Conservation (phyloP, 1,284 basidiomycete genomes). For the Neonothopanus nambi region DNA sequence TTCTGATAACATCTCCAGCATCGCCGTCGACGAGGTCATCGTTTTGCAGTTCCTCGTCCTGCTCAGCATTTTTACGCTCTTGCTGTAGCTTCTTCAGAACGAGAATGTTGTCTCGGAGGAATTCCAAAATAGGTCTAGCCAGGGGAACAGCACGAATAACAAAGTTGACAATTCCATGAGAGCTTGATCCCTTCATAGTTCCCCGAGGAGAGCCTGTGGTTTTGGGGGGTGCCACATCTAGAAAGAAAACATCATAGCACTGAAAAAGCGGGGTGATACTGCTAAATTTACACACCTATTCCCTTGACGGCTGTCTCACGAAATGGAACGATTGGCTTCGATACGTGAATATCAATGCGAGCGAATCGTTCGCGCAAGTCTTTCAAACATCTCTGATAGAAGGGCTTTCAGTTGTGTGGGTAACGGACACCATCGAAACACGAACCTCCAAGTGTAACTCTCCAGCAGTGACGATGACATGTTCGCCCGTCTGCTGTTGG, state of each 20-base stretch:
- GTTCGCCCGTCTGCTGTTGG: slow-evolving; percentile 96
- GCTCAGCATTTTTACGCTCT: slow-evolving; percentile 38
- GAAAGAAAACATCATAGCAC: slow-evolving; percentile 22
- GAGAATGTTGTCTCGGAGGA: slow-evolving; percentile 75
- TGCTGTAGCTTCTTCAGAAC: slow-evolving; percentile 56
- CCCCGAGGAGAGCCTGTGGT: slow-evolving; percentile 74
- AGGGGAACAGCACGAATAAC: slow-evolving; percentile 83
- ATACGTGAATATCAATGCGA: slow-evolving; percentile 88
- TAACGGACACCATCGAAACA: neutral
- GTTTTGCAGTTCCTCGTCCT: slow-evolving; percentile 27
- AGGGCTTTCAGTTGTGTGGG: neutral
- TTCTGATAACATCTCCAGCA: slow-evolving; percentile 58
- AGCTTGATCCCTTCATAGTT: slow-evolving; percentile 11
- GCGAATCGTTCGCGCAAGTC: slow-evolving; percentile 96
- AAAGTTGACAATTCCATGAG: slow-evolving; percentile 73
- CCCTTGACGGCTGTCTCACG: slow-evolving; percentile 91
- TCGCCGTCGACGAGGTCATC: slow-evolving; percentile 45
- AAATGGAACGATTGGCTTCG: slow-evolving; percentile 97
- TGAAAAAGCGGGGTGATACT: neutral
- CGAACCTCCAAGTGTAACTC: slow-evolving; percentile 93
- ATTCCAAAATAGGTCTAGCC: slow-evolving; percentile 66
- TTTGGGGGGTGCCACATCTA: slow-evolving; percentile 90
- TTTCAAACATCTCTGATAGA: slow-evolving; percentile 83
- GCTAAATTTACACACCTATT: slow-evolving; percentile 46
- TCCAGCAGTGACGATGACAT: slow-evolving; percentile 95